These are phyloP conservation scores for Carex cristatella DNA, from an alignment of 176 grass and related monocot species.

Conservation along the genomic window DNA sequence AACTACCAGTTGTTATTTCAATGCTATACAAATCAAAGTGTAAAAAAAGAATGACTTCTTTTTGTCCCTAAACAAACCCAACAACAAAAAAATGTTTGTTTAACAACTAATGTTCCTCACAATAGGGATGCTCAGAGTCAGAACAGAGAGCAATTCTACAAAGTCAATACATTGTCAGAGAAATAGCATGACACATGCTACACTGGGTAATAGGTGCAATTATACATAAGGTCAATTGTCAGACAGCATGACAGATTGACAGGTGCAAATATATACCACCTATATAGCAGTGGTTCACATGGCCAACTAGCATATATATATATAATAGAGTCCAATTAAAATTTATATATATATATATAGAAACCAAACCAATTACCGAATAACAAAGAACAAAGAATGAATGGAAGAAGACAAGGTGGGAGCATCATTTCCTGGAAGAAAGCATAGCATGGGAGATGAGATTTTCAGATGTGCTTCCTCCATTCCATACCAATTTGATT, in stretches of 20 bases:
- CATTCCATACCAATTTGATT: neutral
- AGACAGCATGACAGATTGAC: constrained; percentile 21
- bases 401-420: constrained; percentile 34
- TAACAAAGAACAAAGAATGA: constrained; percentile 21
- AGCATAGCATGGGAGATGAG: constrained; percentile 27
- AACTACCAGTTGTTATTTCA: neutral
- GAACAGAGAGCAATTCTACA: neutral
- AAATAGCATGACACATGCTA: constrained; percentile 5
- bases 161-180: constrained; percentile 21
- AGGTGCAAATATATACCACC: constrained; percentile 14
- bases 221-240: constrained; percentile 21
- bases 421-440: constrained; percentile 46
- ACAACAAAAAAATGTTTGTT: neutral
- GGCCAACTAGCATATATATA: constrained; percentile 21
- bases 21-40: constrained; percentile 1
- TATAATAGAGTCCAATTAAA: constrained; percentile 1
- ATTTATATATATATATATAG: constrained; percentile 1
- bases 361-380: constrained; percentile 10
- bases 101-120: neutral
- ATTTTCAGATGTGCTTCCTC: constrained; percentile 19
- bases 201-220: constrained; percentile 4
- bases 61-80: constrained; percentile 17
- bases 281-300: constrained; percentile 27
- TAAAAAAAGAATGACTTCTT: constrained; percentile 5
- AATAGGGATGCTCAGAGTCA: neutral